phyloP scores from a whole-genome alignment of 75 land plant genomes.

The Pinus tabuliformis region DNA sequence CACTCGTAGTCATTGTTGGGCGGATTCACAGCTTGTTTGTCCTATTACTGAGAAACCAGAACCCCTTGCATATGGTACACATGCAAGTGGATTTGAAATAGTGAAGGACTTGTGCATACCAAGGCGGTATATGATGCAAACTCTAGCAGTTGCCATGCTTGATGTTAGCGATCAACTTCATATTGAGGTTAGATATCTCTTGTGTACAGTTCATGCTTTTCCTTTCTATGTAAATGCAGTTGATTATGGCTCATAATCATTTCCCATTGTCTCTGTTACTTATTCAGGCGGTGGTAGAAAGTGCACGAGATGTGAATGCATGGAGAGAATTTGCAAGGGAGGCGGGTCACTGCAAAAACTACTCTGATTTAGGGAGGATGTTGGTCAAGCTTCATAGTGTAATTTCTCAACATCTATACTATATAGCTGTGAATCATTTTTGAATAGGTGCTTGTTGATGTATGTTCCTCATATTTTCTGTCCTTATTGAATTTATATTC shows the following conservation, averaged over 20 bases:
- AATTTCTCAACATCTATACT: conserved; percentile 15
- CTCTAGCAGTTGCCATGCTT: conserved; percentile 73
- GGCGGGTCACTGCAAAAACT: conserved; percentile 60
- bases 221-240: background rate
- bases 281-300: conserved; percentile 72
- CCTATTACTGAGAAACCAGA: conserved; percentile 69
- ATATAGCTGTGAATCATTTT: background rate
- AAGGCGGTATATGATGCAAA: conserved; percentile 64
- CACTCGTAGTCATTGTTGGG: conserved; percentile 74
- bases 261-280: background rate
- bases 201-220: background rate
- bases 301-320: conserved; percentile 49
- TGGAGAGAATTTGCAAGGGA: conserved; percentile 90
- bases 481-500: background rate
- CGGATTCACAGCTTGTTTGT: conserved; percentile 58
- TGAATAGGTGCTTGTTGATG: background rate
- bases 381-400: conserved; percentile 78
- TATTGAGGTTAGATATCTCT: conserved; percentile 40
- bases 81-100: conserved; percentile 47
- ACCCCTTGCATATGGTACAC: conserved; percentile 73
- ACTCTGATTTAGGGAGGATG: conserved; percentile 80
- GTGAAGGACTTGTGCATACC: conserved; percentile 70
- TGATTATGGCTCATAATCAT: background rate
- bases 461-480: background rate
- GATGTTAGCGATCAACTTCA: conserved; percentile 80